Base-by-base conservation (phyloP, 2,329 filamentous ascomycete genomes). In the Aulographum hederae region DNA sequence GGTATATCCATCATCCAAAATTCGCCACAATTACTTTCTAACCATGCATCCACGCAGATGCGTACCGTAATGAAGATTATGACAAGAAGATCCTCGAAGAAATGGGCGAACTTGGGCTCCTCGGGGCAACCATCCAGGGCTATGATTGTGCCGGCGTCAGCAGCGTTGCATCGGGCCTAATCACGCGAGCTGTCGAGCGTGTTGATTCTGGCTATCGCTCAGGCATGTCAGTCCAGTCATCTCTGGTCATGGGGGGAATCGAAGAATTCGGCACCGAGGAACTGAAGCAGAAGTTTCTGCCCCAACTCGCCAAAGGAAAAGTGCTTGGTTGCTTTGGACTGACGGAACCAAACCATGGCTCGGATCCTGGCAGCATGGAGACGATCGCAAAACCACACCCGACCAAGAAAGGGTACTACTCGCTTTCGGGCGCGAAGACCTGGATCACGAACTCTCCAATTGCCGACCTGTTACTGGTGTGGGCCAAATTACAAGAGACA, bases 371-470 rank as follows among this genome's bases (percentile, higher is more conserved):
- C 11, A 80, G 77, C 21, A 86, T 93, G 81, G 84, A 93, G 63
- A 82, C 77, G 4, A 65, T 69, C 6, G 85, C 84, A n/a, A 81
- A 74, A 49, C 73, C 75, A 30, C 82, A 93, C 49, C 79, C 82
- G 4, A 74, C 70, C 5, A 85, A 85, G 61, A 76, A 79, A 46
- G 84, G 82, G 1, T 81, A 82, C 52, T 78, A 76, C 44, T 68
- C 73, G 27, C 57, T 93, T 21, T 81, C 74, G 28, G 84, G 84
- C 2, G 61, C 78, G 31, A 93, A 93, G 63, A 93, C 85, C 1
- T 93, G 84, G 84, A 93, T 93, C 50, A 93, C 84, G 11, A 93
- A 93, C 55, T 86, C 79, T 5, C 84, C 84, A 3, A 91, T 93
- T 43, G 71, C 82, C 2, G 81, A 92, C 43, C 65, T 92, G 2